Evolutionary conservation across 805 yeast genomes (phyloP).

Genomic region (Tetrapisispora taiwanensis): DNA sequence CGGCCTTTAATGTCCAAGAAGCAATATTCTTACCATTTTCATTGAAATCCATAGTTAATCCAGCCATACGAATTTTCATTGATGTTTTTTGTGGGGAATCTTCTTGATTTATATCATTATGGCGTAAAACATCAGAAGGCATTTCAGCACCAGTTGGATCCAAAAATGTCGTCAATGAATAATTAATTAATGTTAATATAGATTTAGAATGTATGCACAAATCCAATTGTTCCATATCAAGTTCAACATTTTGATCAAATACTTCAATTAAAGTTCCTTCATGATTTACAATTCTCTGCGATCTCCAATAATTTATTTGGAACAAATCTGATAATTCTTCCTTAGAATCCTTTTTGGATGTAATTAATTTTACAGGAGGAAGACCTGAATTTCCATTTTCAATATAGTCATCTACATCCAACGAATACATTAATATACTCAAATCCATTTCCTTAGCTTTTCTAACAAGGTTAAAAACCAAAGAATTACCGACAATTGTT

Average conservation of each 20-base stretch:
- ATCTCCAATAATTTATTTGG: constrained; percentile 46
- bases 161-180: constrained; percentile 76
- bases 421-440: constrained; percentile 51
- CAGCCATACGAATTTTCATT: constrained; percentile 56
- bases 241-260: constrained; percentile 63
- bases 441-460: constrained; percentile 55
- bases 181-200: constrained; percentile 67
- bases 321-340: constrained; percentile 43
- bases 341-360: constrained; percentile 35
- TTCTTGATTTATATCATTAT: constrained; percentile 47
- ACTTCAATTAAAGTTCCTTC: constrained; percentile 47
- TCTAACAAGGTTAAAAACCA: constrained; percentile 50
- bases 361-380: constrained; percentile 58
- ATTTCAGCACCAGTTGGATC: constrained; percentile 60
- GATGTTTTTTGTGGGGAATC: constrained; percentile 66
- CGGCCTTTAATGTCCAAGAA: constrained; percentile 64
- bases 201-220: constrained; percentile 71
- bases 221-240: constrained; percentile 69
- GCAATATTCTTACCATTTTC: constrained; percentile 81
- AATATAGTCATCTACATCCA: constrained; percentile 66
- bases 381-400: constrained; percentile 40
- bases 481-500: constrained; percentile 59
- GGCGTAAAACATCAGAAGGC: constrained; percentile 63
- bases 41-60: constrained; percentile 63
- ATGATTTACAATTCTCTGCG: constrained; percentile 48